Evolutionary conservation across 2,329 filamentous ascomycete genomes (phyloP), one percentile per base, ranked within the genome.

Genomic region (Nemania bipapillata): DNA sequence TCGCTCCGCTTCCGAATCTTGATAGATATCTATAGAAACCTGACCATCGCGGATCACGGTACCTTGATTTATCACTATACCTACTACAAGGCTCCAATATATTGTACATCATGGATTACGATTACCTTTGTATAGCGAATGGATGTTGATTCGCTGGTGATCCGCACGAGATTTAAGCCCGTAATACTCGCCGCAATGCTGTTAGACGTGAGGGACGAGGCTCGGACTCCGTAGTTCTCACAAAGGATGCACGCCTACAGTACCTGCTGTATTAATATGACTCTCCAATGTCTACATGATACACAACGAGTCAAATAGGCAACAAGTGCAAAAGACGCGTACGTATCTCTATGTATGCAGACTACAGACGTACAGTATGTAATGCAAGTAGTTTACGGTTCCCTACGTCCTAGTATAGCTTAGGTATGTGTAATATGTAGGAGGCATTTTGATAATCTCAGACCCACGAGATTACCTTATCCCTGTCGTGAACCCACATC

Each of bases 1-100:
- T 70, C 22, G 15, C 52, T 70, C 64, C 65, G 65, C 57, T 65
- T n/a, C 65, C 53, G 45, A 49, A 70, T 64, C 37, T 53, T 67
- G 65, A 62, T 64, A 50, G 50, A 47, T 56, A 53, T n/a, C n/a
- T n/a, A n/a, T 32, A 54, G 60, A 20, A 26, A 53, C 59, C 55
- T 26, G 42, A 17, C 47, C 56, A 56, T n/a, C 42, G 58, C 56
- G 57, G 35, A 42, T 63, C 45, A 52, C 35, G 32, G 24, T 52
- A 56, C 63, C 11, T 58, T 30, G 56, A 24, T 45, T 37, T 28
- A 62, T 54, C 28, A 40, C 15, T 42, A 15, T 37, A 20, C n/a
- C n/a, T n/a, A n/a, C n/a, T n/a, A n/a, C n/a, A n/a, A n/a, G n/a
- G n/a, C n/a, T n/a, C n/a, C n/a, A n/a, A n/a, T n/a, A n/a, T n/a